phyloP scores from a whole-genome alignment of 106 monocot genomes.

The Hemerocallis citrina region DNA sequence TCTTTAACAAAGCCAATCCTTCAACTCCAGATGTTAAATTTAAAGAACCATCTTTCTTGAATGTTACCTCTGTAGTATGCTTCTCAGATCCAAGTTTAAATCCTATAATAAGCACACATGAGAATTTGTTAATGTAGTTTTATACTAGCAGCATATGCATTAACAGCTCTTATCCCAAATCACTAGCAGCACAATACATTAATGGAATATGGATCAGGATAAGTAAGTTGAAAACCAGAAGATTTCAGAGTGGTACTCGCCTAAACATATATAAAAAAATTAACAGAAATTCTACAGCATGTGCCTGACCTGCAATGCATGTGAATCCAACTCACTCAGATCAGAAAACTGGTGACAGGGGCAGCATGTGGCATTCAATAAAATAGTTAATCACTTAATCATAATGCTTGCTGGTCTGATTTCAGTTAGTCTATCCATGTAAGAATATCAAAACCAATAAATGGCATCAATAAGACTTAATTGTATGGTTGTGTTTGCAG shows the following conservation, averaged over 20 bases:
- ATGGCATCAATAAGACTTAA: no score
- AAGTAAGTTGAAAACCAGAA: not conserved
- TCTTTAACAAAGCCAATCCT: slow-evolving; percentile 73
- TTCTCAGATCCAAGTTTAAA: slow-evolving; percentile 91
- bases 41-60: slow-evolving; percentile 58
- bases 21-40: slow-evolving; percentile 70
- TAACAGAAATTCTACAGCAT: not conserved
- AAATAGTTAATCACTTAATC: no score
- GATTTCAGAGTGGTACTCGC: not conserved
- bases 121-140: not conserved
- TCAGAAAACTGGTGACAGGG: not conserved
- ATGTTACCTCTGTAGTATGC: slow-evolving; percentile 65
- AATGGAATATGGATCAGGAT: not conserved
- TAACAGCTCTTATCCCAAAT: no score
- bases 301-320: not conserved
- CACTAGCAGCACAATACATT: not conserved
- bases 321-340: not conserved
- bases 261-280: not conserved
- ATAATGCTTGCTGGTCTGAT: no score
- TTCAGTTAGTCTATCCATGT: no score
- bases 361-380: no score
- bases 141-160: not conserved
- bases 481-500: no score
- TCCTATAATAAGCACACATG: slow-evolving; percentile 33
- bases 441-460: not conserved